These are phyloP conservation scores for Pseudocercospora vitis DNA, from an alignment of 2,329 filamentous ascomycete genomes.

Conservation along the genomic window DNA sequence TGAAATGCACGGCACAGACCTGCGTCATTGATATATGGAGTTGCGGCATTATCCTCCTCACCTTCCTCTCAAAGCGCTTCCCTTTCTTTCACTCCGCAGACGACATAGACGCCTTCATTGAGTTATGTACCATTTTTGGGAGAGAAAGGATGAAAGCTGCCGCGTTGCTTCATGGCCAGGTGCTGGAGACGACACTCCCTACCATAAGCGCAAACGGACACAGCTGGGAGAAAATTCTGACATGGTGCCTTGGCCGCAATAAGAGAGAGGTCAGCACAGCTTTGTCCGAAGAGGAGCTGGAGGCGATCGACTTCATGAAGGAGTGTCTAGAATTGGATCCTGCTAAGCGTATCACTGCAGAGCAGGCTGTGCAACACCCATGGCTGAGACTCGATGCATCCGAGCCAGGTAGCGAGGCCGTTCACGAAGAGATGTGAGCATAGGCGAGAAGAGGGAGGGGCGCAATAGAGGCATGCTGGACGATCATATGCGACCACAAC, in stretches of 20 bases:
- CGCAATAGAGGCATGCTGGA: background rate
- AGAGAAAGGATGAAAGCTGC: slow-evolving; percentile 77
- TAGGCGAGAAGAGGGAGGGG: background rate
- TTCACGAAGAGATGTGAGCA: background rate
- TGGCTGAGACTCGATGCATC: slow-evolving; percentile 20
- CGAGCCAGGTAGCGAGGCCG: slow-evolving; percentile 18
- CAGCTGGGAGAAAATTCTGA: slow-evolving; percentile 85
- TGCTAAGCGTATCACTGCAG: slow-evolving; percentile 68
- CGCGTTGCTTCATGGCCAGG: slow-evolving; percentile 80
- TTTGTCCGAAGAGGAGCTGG: slow-evolving; percentile 66
- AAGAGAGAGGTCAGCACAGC: slow-evolving; percentile 54
- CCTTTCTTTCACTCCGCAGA: slow-evolving; percentile 99
- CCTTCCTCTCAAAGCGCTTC: slow-evolving; percentile 85
- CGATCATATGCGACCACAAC: no score
- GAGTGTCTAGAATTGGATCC: slow-evolving; percentile 77
- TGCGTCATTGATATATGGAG: slow-evolving; percentile 96
- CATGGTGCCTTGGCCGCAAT: slow-evolving; percentile 83
- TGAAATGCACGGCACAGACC: slow-evolving; percentile 95
- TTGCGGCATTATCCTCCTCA: slow-evolving; percentile 94
- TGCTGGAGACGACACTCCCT: slow-evolving; percentile 90
- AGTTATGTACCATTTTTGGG: slow-evolving; percentile 95
- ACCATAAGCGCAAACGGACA: slow-evolving; percentile 85
- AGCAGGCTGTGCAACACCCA: slow-evolving; percentile 70
- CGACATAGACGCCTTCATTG: slow-evolving; percentile 95
- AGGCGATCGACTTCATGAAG: slow-evolving; percentile 71